Conservation (phyloP, 2,329 filamentous ascomycete genomes). For the Paramyrothecium sp. region DNA sequence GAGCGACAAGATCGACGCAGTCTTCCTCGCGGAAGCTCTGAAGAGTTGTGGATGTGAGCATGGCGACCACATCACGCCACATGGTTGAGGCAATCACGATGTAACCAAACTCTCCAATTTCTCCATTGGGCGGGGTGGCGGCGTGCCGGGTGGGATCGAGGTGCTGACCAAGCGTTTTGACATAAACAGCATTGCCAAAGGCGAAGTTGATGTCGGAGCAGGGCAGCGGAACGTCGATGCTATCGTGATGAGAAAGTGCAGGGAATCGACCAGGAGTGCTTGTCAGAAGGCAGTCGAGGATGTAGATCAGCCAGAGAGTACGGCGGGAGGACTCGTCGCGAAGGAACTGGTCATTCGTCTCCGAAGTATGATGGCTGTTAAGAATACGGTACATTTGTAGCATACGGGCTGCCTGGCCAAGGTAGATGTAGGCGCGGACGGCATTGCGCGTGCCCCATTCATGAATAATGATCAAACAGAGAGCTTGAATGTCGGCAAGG, state of each 20-base stretch:
- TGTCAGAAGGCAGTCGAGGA: slow-evolving; percentile 61
- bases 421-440: slow-evolving; percentile 61
- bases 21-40: slow-evolving; percentile 53
- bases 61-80: slow-evolving; percentile 61
- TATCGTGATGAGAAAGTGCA: slow-evolving; percentile 53
- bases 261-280: slow-evolving; percentile 60
- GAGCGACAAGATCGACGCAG: slow-evolving; percentile 48
- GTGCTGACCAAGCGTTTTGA: slow-evolving; percentile 52
- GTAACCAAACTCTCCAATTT: slow-evolving; percentile 61
- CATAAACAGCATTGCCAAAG: slow-evolving; percentile 58
- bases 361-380: slow-evolving; percentile 50
- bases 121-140: slow-evolving; percentile 36
- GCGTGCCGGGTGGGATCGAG: slow-evolving; percentile 30
- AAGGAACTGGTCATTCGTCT: slow-evolving; percentile 56
- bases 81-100: slow-evolving; percentile 60
- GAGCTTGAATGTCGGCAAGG: slow-evolving; percentile 59
- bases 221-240: slow-evolving; percentile 54
- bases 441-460: slow-evolving; percentile 63
- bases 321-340: slow-evolving; percentile 61
- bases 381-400: slow-evolving; percentile 63
- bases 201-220: slow-evolving; percentile 63
- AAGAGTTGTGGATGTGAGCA: slow-evolving; percentile 54
- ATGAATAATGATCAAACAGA: slow-evolving; percentile 60
- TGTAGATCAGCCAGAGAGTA: slow-evolving; percentile 62
- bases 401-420: slow-evolving; percentile 63